Evolutionary conservation across 2,329 filamentous ascomycete species (phyloP).

Genomic region (Colletotrichum lini): DNA sequence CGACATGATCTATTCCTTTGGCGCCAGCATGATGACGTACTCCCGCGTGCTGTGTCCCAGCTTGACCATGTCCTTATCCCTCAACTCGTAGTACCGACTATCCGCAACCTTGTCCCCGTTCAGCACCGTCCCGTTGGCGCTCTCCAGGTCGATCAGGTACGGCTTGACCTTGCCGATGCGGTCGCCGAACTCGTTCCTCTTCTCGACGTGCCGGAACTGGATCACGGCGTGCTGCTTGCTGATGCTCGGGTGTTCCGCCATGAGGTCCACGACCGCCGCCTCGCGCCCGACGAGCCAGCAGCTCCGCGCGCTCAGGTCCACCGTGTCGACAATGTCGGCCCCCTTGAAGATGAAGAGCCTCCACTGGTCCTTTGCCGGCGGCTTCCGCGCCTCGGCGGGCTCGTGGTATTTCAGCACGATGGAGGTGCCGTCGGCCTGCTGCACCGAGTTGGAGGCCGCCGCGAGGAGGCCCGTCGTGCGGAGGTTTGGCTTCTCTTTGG

Average conservation of each 20-base stretch:
- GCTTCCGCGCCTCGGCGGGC: constrained; percentile 91
- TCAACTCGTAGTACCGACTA: constrained; percentile 87
- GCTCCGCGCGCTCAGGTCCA: constrained; percentile 81
- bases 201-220: constrained; percentile 90
- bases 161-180: constrained; percentile 84
- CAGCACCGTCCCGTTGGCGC: constrained; percentile 88
- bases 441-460: constrained; percentile 84
- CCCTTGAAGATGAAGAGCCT: constrained; percentile 95
- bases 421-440: constrained; percentile 79
- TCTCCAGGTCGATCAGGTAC: constrained; percentile 94
- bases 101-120: constrained; percentile 82
- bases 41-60: constrained; percentile 92
- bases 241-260: constrained; percentile 90
- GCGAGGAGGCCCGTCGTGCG: constrained; percentile 85
- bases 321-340: constrained; percentile 82
- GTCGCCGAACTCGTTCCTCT: constrained; percentile 89
- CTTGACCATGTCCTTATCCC: constrained; percentile 88
- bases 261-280: constrained; percentile 82
- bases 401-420: constrained; percentile 97
- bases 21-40: constrained; percentile 92
- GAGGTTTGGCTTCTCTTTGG: constrained; percentile 92
- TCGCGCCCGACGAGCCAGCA: constrained; percentile 95
- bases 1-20: constrained; percentile 54
- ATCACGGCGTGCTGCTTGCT: constrained; percentile 97
- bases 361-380: constrained; percentile 84